phyloP scores from a whole-genome alignment of 495 filamentous ascomycete species.

The Penicillium roqueforti region DNA sequence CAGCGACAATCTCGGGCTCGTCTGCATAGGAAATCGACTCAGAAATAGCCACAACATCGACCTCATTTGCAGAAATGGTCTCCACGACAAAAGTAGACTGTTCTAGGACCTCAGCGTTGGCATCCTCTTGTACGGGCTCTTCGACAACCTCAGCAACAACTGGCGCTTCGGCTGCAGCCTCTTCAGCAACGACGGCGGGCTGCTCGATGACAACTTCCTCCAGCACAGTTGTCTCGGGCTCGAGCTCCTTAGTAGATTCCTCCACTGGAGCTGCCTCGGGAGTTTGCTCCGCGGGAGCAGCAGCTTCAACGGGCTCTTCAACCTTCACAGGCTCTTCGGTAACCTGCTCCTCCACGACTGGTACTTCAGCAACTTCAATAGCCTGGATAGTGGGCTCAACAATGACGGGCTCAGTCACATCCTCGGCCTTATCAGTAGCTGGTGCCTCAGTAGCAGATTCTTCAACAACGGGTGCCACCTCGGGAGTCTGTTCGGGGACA shows the following conservation, averaged over 20 bases:
- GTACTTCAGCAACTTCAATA: constrained; percentile 4
- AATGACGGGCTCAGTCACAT: not conserved
- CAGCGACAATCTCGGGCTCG: not conserved
- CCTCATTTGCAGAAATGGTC: not conserved
- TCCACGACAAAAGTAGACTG: not conserved
- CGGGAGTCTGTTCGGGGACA: not conserved
- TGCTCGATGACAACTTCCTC: constrained; percentile 7
- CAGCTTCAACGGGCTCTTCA: constrained; percentile 3
- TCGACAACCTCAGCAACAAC: constrained; percentile 8
- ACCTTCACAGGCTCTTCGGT: constrained; percentile 1
- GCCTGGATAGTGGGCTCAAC: constrained; percentile 4
- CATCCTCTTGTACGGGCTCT: constrained; percentile 5
- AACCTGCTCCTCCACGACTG: constrained; percentile 1
- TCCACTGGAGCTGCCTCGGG: not conserved
- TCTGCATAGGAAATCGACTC: not conserved
- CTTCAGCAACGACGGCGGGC: constrained; percentile 1
- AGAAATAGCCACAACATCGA: not conserved
- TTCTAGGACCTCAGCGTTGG: constrained; percentile 7
- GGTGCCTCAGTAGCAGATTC: not conserved
- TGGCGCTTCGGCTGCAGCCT: not conserved
- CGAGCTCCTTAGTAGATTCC: constrained; percentile 4
- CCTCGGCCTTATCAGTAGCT: not conserved
- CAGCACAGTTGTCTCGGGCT: constrained; percentile 6
- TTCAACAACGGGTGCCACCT: not conserved
- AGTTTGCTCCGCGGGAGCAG: not conserved